Evolutionary conservation across 352 stramenopile genomes (phyloP).

Genomic region (Saprolegnia diclina): DNA sequence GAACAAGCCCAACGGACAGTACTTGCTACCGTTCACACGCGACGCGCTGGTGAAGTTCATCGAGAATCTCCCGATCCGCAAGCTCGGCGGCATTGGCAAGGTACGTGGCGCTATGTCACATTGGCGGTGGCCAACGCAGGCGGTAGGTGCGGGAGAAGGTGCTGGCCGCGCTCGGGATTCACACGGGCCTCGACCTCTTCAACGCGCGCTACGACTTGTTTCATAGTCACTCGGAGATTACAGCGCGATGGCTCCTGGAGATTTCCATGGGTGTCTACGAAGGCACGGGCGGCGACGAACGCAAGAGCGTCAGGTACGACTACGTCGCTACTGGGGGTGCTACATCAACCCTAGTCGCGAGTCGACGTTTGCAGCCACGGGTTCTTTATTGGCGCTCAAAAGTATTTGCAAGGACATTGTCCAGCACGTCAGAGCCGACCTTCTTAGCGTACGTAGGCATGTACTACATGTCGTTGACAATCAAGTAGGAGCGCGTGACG

Average conservation of each 20-base stretch:
- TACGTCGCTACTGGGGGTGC: no score
- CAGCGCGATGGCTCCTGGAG: slow-evolving; percentile 62
- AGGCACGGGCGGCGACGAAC: slow-evolving; percentile 38
- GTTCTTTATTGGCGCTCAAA: slow-evolving; percentile 36
- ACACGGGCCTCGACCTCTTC: slow-evolving; percentile 79
- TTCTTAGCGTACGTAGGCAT: slow-evolving; percentile 32
- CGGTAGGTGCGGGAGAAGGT: slow-evolving; percentile 88
- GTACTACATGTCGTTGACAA: neutral
- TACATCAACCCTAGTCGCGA: slow-evolving; percentile 64
- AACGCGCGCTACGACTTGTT: slow-evolving; percentile 47
- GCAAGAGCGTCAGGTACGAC: slow-evolving; percentile 43
- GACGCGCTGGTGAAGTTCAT: slow-evolving; percentile 84
- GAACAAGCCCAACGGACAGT: slow-evolving; percentile 97
- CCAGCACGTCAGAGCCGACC: slow-evolving; percentile 45
- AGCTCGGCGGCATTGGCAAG: slow-evolving; percentile 93
- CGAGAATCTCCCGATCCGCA: slow-evolving; percentile 80
- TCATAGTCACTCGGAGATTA: slow-evolving; percentile 63
- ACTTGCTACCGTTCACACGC: slow-evolving; percentile 76
- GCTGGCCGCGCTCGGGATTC: slow-evolving; percentile 73
- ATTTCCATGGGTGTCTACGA: slow-evolving; percentile 59
- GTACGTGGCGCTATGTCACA: neutral
- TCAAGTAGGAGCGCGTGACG: slow-evolving; percentile 12
- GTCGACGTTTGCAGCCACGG: slow-evolving; percentile 52
- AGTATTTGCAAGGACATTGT: slow-evolving; percentile 65
- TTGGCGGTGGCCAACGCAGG: neutral